These are phyloP conservation scores for Colletotrichum sp. DNA, from an alignment of 2,329 filamentous ascomycete species.

Conservation along the genomic window DNA sequence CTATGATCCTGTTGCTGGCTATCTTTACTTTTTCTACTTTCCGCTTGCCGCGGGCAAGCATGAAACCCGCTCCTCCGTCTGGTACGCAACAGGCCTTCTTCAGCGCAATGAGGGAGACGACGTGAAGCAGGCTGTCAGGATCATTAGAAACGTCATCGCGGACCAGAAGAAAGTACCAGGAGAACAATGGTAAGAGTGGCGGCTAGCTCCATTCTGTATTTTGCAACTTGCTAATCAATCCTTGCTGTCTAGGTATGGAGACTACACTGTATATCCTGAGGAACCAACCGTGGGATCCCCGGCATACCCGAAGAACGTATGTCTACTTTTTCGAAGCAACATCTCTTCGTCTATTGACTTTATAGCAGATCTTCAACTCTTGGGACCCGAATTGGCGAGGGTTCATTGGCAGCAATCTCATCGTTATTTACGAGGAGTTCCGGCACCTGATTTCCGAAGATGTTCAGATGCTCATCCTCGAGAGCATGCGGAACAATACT, in stretches of 20 bases:
- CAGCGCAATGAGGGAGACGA: conserved; percentile 57
- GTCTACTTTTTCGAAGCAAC: background rate
- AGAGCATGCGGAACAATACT: conserved; percentile 58
- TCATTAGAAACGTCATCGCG: conserved; percentile 57
- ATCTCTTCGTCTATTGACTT: background rate
- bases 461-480: conserved; percentile 49
- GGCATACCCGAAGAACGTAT: conserved; percentile 43
- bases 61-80: conserved; percentile 60
- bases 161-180: conserved; percentile 56
- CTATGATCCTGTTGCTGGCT: conserved; percentile 56
- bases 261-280: conserved; percentile 59
- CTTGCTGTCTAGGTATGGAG: conserved; percentile 6
- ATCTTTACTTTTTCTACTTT: conserved; percentile 55
- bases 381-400: conserved; percentile 72
- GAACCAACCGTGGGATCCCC: conserved; percentile 61
- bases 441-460: conserved; percentile 42
- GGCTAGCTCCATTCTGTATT: too few species aligned
- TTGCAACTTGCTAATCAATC: conserved; percentile 45
- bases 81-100: conserved; percentile 64
- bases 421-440: conserved; percentile 66
- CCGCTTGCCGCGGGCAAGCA: conserved; percentile 50
- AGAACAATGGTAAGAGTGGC: conserved; percentile 31
- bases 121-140: conserved; percentile 53
- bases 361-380: conserved; percentile 52
- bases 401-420: conserved; percentile 63